Conservation (phyloP, 805 yeast genomes). For the Saccharomycopsis guyanensis region DNA sequence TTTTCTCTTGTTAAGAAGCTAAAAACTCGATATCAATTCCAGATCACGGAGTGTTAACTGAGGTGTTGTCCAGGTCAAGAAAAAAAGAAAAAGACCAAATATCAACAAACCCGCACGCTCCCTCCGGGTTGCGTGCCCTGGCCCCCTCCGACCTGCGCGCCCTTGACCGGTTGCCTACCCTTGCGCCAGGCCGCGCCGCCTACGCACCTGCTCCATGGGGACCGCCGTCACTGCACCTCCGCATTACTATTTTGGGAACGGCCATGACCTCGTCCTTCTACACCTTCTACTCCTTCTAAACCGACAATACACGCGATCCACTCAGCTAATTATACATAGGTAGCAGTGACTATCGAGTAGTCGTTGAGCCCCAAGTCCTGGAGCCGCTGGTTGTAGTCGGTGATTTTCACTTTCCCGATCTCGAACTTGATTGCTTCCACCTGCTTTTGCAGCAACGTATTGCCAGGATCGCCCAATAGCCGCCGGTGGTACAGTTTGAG, state of each 20-base stretch:
- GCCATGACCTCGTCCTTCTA: too few relatives aligned
- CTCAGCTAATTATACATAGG: not conserved
- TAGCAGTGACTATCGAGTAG: constrained; percentile 10
- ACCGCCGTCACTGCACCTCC: too few relatives aligned
- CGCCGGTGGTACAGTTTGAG: constrained; percentile 18
- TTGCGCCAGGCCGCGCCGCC: too few relatives aligned
- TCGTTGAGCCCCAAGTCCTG: constrained; percentile 11
- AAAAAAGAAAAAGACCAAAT: not conserved
- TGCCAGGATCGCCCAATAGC: constrained; percentile 1
- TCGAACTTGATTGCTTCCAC: constrained; percentile 9
- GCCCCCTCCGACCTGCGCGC: too few relatives aligned
- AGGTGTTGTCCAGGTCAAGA: not conserved
- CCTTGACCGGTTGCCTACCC: too few relatives aligned
- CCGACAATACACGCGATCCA: too few relatives aligned
- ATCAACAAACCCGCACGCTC: not conserved
- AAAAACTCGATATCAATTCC: too few relatives aligned
- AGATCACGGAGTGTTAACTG: too few relatives aligned
- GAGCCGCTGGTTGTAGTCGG: constrained; percentile 12
- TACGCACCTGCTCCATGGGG: too few relatives aligned
- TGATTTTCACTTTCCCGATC: constrained; percentile 4
- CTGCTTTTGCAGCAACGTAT: constrained; percentile 1
- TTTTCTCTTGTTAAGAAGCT: too few relatives aligned
- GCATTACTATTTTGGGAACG: too few relatives aligned
- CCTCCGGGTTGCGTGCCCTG: not conserved
- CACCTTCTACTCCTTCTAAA: too few relatives aligned